A percentile compares a stretch with the other conserved stretches of the same genome.
Evolutionary conservation across 164 flowering plant genomes (phyloP).

Genomic region (Brasenia schreberi): DNA sequence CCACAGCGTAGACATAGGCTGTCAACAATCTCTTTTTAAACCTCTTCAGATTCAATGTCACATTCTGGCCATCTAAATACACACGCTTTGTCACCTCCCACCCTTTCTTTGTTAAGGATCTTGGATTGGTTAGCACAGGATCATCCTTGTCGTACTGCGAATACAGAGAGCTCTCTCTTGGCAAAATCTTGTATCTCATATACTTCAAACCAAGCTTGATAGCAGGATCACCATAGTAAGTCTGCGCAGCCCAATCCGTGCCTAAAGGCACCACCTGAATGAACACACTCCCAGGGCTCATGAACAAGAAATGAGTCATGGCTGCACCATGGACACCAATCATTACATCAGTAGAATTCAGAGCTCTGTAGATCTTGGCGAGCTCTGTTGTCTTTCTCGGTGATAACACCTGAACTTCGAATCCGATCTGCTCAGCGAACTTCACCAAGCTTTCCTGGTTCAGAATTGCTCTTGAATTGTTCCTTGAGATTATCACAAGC

Average conservation of each 20-base stretch:
- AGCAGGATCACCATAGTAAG: slow-evolving; percentile 81
- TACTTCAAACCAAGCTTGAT: slow-evolving; percentile 64
- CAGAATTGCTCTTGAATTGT: slow-evolving; percentile 40
- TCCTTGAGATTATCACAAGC: slow-evolving; percentile 49
- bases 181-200: slow-evolving; percentile 51
- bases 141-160: slow-evolving; percentile 36
- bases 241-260: slow-evolving; percentile 84
- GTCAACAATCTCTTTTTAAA: slow-evolving; percentile 42
- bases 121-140: slow-evolving; percentile 59
- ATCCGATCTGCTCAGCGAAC: slow-evolving; percentile 62
- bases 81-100: slow-evolving; percentile 83
- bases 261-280: slow-evolving; percentile 82
- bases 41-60: slow-evolving; percentile 47
- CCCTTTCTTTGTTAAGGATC: slow-evolving; percentile 44
- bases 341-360: slow-evolving; percentile 76
- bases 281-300: slow-evolving; percentile 62
- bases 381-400: slow-evolving; percentile 54
- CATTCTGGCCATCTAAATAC: slow-evolving; percentile 73
- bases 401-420: slow-evolving; percentile 48
- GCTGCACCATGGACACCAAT: slow-evolving; percentile 98
- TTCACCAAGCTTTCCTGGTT: slow-evolving; percentile 51
- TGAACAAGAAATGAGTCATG: slow-evolving; percentile 83
- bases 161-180: slow-evolving; percentile 75
- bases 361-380: slow-evolving; percentile 55
- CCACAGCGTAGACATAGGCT: slow-evolving; percentile 27